Conservation (phyloP, 2,329 filamentous ascomycete species). For the Zymoseptoria ardabiliae region DNA sequence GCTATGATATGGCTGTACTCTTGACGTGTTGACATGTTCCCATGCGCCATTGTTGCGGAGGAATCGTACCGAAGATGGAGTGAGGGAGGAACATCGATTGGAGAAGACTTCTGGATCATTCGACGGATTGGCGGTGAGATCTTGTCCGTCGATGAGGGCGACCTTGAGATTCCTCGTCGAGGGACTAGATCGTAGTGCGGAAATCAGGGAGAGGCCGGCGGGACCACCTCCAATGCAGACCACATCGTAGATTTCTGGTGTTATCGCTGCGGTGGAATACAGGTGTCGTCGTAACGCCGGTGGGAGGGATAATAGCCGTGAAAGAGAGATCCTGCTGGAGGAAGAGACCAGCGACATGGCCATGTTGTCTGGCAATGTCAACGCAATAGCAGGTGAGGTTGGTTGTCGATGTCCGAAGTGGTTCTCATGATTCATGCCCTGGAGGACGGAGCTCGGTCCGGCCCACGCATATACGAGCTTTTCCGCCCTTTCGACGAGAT, state of each 20-base stretch:
- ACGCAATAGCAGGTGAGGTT: background rate
- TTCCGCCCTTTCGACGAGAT: background rate
- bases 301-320: conserved; percentile 22
- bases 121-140: conserved; percentile 63
- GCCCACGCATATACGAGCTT: background rate
- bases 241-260: conserved; percentile 60
- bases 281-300: conserved; percentile 22
- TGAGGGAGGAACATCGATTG: conserved; percentile 92
- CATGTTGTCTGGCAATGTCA: conserved; percentile 1
- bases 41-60: conserved; percentile 75
- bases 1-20: conserved; percentile 81
- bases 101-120: conserved; percentile 68
- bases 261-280: conserved; percentile 15
- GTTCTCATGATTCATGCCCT: background rate
- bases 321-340: conserved; percentile 5
- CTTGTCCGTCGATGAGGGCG: conserved; percentile 84
- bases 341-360: conserved; percentile 3
- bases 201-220: conserved; percentile 20
- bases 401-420: background rate
- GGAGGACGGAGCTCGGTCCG: background rate
- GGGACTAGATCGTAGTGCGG: conserved; percentile 32
- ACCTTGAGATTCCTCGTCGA: conserved; percentile 65
- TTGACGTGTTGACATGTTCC: conserved; percentile 62
- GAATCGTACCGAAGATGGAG: conserved; percentile 77
- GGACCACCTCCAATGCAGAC: conserved; percentile 22